Evolutionary conservation across 805 yeast species (phyloP).

Genomic region (Wickerhamomyces chambardii): DNA sequence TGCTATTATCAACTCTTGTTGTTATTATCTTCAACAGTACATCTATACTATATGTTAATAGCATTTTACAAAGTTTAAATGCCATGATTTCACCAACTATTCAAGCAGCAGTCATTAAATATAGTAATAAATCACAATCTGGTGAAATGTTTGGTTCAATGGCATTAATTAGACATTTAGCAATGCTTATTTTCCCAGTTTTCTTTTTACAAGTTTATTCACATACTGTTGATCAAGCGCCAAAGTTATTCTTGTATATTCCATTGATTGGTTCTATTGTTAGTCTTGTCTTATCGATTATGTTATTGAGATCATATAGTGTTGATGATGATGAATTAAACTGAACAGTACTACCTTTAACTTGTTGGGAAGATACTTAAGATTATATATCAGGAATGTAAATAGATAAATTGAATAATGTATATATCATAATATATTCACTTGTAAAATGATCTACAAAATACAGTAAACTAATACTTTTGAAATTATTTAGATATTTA

Average conservation of each 20-base stretch:
- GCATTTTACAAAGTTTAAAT: constrained; percentile 9
- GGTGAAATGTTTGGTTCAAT: constrained; percentile 17
- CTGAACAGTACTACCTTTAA: too few species aligned
- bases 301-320: not conserved
- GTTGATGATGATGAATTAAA: not conserved
- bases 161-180: constrained; percentile 11
- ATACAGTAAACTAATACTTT: too few species aligned
- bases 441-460: too few species aligned
- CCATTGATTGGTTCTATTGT: constrained; percentile 1
- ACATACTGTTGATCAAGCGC: constrained; percentile 4
- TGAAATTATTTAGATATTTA: too few species aligned
- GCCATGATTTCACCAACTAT: constrained; percentile 13
- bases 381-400: too few species aligned
- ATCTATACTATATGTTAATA: constrained; percentile 6
- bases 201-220: constrained; percentile 11
- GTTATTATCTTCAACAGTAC: constrained; percentile 1
- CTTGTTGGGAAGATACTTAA: too few species aligned
- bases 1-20: not conserved
- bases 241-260: constrained; percentile 1
- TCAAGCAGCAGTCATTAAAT: constrained; percentile 10
- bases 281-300: not conserved
- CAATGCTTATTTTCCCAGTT: constrained; percentile 9
- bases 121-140: constrained; percentile 7
- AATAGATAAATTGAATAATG: too few species aligned
- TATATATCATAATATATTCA: too few species aligned